These are phyloP conservation scores for Erigeron canadensis DNA, from an alignment of 129 eudicot species.

Conservation along the genomic window DNA sequence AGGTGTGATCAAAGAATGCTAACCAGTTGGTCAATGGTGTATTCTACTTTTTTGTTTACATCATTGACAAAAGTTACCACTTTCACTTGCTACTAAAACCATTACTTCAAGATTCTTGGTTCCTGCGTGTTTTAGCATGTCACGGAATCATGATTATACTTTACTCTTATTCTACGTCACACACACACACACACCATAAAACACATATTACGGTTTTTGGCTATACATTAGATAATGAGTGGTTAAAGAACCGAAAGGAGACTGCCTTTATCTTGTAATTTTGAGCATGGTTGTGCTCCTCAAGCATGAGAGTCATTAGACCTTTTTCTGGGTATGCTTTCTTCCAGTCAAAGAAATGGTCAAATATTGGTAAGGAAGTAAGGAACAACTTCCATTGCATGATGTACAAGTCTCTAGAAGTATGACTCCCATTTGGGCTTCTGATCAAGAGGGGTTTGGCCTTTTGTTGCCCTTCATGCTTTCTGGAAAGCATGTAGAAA, in stretches of 20 bases:
- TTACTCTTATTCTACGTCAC: slow-evolving; percentile 1
- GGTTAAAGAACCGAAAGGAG: slow-evolving; percentile 23
- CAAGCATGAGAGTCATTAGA: slow-evolving; percentile 22
- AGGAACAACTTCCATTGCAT: slow-evolving; percentile 17
- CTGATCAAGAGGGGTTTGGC: slow-evolving; percentile 16
- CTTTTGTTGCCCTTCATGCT: slow-evolving; percentile 25
- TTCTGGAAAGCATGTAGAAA: slow-evolving; percentile 23
- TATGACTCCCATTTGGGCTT: slow-evolving; percentile 8
- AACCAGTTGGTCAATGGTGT: slow-evolving; percentile 28
- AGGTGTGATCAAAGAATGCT: slow-evolving; percentile 30
- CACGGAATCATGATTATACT: slow-evolving; percentile 15
- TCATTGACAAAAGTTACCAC: slow-evolving; percentile 25
- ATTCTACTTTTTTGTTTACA: slow-evolving; percentile 30
- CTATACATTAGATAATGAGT: slow-evolving; percentile 17
- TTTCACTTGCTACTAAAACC: slow-evolving; percentile 1
- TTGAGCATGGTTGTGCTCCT: slow-evolving; percentile 15
- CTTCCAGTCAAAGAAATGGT: slow-evolving; percentile 21
- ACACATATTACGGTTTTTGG: slow-evolving; percentile 16
- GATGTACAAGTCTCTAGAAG: slow-evolving; percentile 14
- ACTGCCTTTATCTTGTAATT: slow-evolving; percentile 10
- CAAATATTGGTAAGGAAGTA: slow-evolving; percentile 20
- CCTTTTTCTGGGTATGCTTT: slow-evolving; percentile 9
- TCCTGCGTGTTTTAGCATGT: slow-evolving; percentile 6
- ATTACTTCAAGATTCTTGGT: slow-evolving; percentile 21
- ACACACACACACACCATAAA: slow-evolving; percentile 22